phyloP scores from a whole-genome alignment of 2,329 filamentous ascomycete genomes.

The Pseudonectria foliicola region DNA sequence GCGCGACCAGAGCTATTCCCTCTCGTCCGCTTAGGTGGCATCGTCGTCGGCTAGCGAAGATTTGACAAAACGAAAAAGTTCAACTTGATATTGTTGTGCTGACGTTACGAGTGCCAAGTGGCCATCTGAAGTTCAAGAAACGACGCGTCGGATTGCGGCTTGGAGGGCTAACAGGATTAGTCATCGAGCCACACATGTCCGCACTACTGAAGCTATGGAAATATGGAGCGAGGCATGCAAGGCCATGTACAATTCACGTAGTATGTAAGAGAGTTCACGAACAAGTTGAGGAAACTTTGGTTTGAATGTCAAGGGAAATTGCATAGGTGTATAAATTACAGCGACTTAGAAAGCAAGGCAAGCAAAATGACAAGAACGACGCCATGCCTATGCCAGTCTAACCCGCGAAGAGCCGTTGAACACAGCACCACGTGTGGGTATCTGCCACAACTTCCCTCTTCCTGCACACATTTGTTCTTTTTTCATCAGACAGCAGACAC shows the following conservation, averaged over 20 bases:
- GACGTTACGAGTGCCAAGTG: too few relatives aligned
- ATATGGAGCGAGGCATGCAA: too few relatives aligned
- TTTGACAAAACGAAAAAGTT: too few relatives aligned
- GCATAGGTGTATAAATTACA: constrained; percentile 58
- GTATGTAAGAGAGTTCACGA: background rate
- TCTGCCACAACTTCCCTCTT: constrained; percentile 36
- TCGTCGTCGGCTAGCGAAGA: constrained; percentile 12
- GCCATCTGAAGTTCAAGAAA: background rate
- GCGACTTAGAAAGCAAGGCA: constrained; percentile 45
- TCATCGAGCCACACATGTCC: too few relatives aligned
- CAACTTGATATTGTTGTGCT: too few relatives aligned
- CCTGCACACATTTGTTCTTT: constrained; percentile 40
- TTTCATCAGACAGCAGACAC: constrained; percentile 35
- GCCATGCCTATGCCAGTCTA: constrained; percentile 44
- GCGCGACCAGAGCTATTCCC: constrained; percentile 31
- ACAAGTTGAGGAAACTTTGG: constrained; percentile 1
- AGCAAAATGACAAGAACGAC: constrained; percentile 37
- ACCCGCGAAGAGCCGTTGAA: constrained; percentile 36
- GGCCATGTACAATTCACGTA: background rate
- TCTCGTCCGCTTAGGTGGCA: constrained; percentile 37
- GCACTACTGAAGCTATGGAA: too few relatives aligned
- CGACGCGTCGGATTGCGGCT: background rate
- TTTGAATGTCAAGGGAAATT: constrained; percentile 40
- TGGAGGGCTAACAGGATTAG: background rate
- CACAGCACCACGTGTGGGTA: constrained; percentile 32